Base-by-base conservation (phyloP, 192 early-diverging fungal species). In the Backusella liffmaniae region DNA sequence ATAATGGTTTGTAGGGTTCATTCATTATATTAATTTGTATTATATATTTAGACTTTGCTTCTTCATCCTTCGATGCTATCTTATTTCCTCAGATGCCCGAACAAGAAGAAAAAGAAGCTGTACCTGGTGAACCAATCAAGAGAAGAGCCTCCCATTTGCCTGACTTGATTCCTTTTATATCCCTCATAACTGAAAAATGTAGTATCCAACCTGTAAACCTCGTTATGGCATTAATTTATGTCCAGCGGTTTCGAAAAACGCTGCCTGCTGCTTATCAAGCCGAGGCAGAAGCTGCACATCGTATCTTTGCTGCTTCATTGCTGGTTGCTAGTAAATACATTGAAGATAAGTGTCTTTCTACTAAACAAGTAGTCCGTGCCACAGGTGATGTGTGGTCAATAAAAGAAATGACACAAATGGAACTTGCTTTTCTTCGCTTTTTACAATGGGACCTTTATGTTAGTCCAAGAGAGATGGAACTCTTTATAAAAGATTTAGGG, bases 321-420 rank as follows among this genome's bases (percentile, higher is more conserved):
- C 49, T 83, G 34, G 82, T 83, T 4, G 82, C 82, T 44, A 83
- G 82, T 59, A 83, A 83, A 74, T 83, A 72, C 35, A 76, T 66
- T 39, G 82, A 83, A 56, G 82, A 83, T 65, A 41, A 79, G 30
- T 78, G 73, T 23, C 29, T 83, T 41, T 78, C 82, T 26, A 76
- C 78, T 7, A 76, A 68, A 37, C 77, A 83, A 46, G 73, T 83
- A 10, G 82, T 83, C 0, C 77, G 69, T 66, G 82, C 82, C 15
- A 76, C 82, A 6, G 82, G 82, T 21, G 77, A 83, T 56, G 77
- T 83, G 34, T 83, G 82, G 82, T 76, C 82, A 39, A 77, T 79
- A 42, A 83, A 79, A 70, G 82, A 83, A 72, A 83, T 79, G 16
- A 79, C 82, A 12, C 72, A 75, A 23, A 83, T 83, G 82, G 82